Conservation (phyloP, 352 stramenopile species). For the Phytophthora sp. region DNA sequence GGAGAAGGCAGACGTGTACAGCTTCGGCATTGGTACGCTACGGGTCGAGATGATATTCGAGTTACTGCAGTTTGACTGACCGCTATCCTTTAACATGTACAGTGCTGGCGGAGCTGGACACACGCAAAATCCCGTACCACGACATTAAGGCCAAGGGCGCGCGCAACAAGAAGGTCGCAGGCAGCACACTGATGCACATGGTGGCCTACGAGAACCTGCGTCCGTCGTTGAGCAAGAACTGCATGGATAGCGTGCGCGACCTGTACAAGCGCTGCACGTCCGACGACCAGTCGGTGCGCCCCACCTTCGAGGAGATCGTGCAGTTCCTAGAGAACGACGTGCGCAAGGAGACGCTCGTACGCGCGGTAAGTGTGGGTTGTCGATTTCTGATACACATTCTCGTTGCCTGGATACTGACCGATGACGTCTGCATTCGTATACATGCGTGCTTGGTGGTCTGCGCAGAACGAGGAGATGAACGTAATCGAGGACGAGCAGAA, state of each 20-base stretch:
- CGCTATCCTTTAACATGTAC: conserved; percentile 2
- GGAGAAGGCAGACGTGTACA: conserved; percentile 90
- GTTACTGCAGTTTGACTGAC: conserved; percentile 2
- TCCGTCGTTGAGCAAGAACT: conserved; percentile 82
- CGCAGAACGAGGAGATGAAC: conserved; percentile 54
- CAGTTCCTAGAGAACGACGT: conserved; percentile 86
- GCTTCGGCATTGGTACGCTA: conserved; percentile 80
- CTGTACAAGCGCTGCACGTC: conserved; percentile 83
- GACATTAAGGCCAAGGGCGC: conserved; percentile 86
- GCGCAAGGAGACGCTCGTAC: conserved; percentile 84
- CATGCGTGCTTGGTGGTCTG: too few relatives aligned
- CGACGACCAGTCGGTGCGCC: conserved; percentile 74
- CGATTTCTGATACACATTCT: conserved; percentile 12
- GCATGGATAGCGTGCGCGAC: conserved; percentile 82
- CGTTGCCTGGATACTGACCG: conserved; percentile 7
- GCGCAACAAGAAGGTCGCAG: conserved; percentile 86
- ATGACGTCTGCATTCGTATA: conserved; percentile 6
- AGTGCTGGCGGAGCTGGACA: conserved; percentile 88
- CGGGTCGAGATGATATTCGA: neutral
- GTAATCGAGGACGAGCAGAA: conserved; percentile 35
- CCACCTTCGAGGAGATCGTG: conserved; percentile 89
- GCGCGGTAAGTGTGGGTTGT: conserved; percentile 58
- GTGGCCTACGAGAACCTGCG: conserved; percentile 89
- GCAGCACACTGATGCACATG: conserved; percentile 90
- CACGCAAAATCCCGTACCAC: conserved; percentile 88